These are phyloP conservation scores for Cucumis melo DNA, from an alignment of 306 rosid species.

Conservation along the genomic window DNA sequence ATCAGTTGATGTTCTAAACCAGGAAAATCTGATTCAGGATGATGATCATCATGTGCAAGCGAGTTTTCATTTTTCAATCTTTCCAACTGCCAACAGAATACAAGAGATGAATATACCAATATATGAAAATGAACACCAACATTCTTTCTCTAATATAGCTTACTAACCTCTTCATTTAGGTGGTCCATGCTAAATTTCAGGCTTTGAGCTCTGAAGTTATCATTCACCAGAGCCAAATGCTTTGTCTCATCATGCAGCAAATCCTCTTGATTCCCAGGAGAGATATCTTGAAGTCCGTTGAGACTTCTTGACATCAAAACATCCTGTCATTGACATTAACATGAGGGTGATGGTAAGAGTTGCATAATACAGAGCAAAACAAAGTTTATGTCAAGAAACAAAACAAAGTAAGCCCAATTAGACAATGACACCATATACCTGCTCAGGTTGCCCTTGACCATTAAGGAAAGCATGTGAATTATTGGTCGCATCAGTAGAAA, in stretches of 20 bases:
- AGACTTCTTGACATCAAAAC: conserved; percentile 22
- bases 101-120: background rate
- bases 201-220: conserved; percentile 25
- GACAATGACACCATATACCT: conserved; percentile 30
- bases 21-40: conserved; percentile 35
- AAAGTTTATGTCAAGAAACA: background rate
- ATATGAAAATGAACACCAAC: background rate
- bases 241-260: conserved; percentile 15
- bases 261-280: conserved; percentile 24
- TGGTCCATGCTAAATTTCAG: conserved; percentile 72
- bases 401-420: background rate
- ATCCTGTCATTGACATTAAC: conserved; percentile 32
- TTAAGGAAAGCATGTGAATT: conserved; percentile 18
- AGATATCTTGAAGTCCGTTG: conserved; percentile 23
- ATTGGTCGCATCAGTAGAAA: conserved; percentile 24
- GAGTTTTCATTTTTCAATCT: conserved; percentile 68
- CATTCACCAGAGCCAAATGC: conserved; percentile 35
- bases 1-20: conserved; percentile 58
- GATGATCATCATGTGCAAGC: conserved; percentile 33
- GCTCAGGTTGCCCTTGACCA: conserved; percentile 15
- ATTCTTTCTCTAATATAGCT: background rate
- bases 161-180: conserved; percentile 60
- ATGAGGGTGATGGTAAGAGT: background rate
- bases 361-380: background rate
- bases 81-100: conserved; percentile 60